Conservation (phyloP, 2,329 filamentous ascomycete species). For the Phaeosphaeria sp. region DNA sequence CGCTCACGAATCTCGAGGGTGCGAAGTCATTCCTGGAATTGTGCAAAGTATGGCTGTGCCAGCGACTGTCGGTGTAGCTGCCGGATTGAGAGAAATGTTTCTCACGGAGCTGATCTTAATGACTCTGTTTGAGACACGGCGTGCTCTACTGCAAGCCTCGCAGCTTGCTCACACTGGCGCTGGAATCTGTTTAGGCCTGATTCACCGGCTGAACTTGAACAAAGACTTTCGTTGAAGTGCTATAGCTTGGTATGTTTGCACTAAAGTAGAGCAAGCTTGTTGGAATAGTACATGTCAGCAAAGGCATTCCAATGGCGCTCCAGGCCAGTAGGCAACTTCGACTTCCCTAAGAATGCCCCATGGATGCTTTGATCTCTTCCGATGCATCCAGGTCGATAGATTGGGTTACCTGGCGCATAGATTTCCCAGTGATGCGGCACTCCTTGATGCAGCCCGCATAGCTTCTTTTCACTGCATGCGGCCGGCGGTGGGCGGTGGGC, state of each 20-base stretch:
- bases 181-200: constrained; percentile 18
- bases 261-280: background rate
- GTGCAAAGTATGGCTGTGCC: background rate
- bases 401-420: constrained; percentile 12
- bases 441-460: constrained; percentile 14
- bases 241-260: constrained; percentile 14
- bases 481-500: constrained; percentile 42
- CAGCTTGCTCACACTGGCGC: constrained; percentile 7
- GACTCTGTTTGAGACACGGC: constrained; percentile 14
- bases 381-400: constrained; percentile 21
- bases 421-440: constrained; percentile 12
- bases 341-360: constrained; percentile 11
- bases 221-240: constrained; percentile 22
- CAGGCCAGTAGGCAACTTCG: background rate
- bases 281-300: background rate
- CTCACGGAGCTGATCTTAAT: background rate
- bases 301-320: background rate
- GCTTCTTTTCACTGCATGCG: constrained; percentile 26
- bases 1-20: constrained; percentile 34
- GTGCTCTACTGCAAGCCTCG: constrained; percentile 17
- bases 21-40: constrained; percentile 6
- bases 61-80: background rate
- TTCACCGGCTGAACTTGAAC: constrained; percentile 26
- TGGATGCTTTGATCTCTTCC: constrained; percentile 14
- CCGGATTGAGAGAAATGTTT: background rate